These are phyloP conservation scores for Plasmodium coatneyi DNA, from an alignment of 169 alveolate genomes.

Conservation along the genomic window DNA sequence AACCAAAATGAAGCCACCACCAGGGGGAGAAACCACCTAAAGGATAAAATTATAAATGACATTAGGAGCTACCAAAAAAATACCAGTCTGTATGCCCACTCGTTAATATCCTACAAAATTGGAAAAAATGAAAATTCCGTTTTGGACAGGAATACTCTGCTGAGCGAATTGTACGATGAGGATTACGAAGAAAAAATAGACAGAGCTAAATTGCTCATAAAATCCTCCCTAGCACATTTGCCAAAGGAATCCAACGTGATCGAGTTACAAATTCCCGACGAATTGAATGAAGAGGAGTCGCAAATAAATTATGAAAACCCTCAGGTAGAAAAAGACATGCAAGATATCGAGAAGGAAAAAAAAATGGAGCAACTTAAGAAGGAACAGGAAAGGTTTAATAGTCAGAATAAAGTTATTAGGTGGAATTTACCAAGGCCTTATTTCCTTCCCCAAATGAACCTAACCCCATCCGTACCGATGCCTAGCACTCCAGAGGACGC, in stretches of 20 bases:
- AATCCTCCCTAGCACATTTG: constrained; percentile 81
- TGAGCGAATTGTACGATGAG: constrained; percentile 45
- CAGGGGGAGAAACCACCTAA: constrained; percentile 3
- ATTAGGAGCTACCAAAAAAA: constrained; percentile 45
- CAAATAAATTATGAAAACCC: constrained; percentile 24
- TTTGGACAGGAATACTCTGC: constrained; percentile 9
- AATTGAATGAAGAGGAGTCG: constrained; percentile 22
- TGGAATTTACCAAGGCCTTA: constrained; percentile 72
- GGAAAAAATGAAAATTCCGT: constrained; percentile 25
- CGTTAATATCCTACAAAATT: constrained; percentile 30
- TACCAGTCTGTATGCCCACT: constrained; percentile 53
- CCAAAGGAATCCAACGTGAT: constrained; percentile 81
- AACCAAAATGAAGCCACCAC: background rate
- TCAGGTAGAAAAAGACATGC: constrained; percentile 74
- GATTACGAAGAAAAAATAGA: constrained; percentile 81
- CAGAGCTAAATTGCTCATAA: constrained; percentile 83
- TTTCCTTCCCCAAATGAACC: constrained; percentile 38
- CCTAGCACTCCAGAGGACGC: background rate
- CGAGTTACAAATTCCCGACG: constrained; percentile 77
- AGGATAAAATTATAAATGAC: constrained; percentile 50
- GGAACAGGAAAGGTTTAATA: constrained; percentile 50
- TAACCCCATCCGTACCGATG: background rate
- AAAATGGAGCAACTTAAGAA: constrained; percentile 25
- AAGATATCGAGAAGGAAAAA: constrained; percentile 39
- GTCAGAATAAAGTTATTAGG: constrained; percentile 57